Conservation (phyloP, 2,329 filamentous ascomycete species). For the Exserohilum rostratum region DNA sequence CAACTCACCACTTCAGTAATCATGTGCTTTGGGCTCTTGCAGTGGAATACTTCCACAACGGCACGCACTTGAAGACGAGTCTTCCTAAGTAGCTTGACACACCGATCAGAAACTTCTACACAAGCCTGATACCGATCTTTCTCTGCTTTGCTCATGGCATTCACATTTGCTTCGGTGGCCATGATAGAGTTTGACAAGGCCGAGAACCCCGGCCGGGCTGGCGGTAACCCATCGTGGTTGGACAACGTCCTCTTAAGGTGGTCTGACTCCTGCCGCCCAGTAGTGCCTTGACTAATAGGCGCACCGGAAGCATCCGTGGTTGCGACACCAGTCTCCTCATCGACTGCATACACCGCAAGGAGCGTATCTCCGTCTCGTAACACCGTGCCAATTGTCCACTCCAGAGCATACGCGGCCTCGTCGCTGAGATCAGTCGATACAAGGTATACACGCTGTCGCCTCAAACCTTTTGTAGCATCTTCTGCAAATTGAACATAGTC, state of each 20-base stretch:
- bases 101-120: conserved; percentile 81
- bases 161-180: conserved; percentile 45
- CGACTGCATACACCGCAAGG: conserved; percentile 89
- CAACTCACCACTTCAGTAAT: conserved; percentile 82
- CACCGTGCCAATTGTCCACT: conserved; percentile 97
- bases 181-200: conserved; percentile 45
- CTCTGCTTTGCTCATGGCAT: conserved; percentile 62
- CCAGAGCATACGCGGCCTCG: conserved; percentile 91
- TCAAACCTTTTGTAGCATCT: conserved; percentile 78
- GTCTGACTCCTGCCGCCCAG: conserved; percentile 73
- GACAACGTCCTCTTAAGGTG: conserved; percentile 71
- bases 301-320: conserved; percentile 58
- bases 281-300: conserved; percentile 73
- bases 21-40: conserved; percentile 95
- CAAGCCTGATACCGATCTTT: conserved; percentile 81
- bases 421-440: conserved; percentile 96
- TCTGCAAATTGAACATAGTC: conserved; percentile 78
- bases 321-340: conserved; percentile 72
- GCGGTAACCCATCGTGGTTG: conserved; percentile 47
- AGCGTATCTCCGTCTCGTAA: conserved; percentile 92
- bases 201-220: conserved; percentile 33
- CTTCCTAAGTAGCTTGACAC: conserved; percentile 85
- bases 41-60: conserved; percentile 95
- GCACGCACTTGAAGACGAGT: conserved; percentile 91
- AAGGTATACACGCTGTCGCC: conserved; percentile 84